Conservation (phyloP, 805 yeast species). For the Metschnikowia drakensbergensis region DNA sequence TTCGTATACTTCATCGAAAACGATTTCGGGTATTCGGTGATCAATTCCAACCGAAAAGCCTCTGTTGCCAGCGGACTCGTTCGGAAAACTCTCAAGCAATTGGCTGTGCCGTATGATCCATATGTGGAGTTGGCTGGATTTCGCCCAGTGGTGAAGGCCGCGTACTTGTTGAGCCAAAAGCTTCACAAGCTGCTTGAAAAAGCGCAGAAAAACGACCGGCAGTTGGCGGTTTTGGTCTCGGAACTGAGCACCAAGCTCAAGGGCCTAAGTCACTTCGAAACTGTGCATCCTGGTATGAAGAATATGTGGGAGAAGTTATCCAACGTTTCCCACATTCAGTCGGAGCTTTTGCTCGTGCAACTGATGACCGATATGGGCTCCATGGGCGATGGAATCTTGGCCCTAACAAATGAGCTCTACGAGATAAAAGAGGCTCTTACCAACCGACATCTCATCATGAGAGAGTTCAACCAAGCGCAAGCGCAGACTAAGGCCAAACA, state of each 20-base stretch:
- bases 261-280: conserved; percentile 41
- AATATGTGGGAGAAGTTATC: conserved; percentile 75
- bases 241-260: conserved; percentile 46
- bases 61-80: conserved; percentile 78
- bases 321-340: conserved; percentile 61
- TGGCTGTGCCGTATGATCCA: conserved; percentile 89
- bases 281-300: conserved; percentile 63
- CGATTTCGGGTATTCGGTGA: conserved; percentile 63
- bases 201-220: conserved; percentile 55
- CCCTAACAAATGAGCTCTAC: conserved; percentile 70
- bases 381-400: conserved; percentile 68
- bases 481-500: conserved; percentile 67
- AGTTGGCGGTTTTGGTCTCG: conserved; percentile 39
- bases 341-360: conserved; percentile 72
- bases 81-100: conserved; percentile 86
- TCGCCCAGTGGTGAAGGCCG: conserved; percentile 78
- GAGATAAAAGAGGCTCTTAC: conserved; percentile 90
- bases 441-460: conserved; percentile 86
- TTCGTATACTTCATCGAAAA: conserved; percentile 78
- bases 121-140: conserved; percentile 75
- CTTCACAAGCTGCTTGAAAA: conserved; percentile 51
- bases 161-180: conserved; percentile 58
- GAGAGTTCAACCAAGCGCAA: conserved; percentile 81
- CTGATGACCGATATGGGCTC: conserved; percentile 70
- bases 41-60: conserved; percentile 52